phyloP scores from a whole-genome alignment of 2,329 filamentous ascomycete genomes.

The Cladosporium sp. region DNA sequence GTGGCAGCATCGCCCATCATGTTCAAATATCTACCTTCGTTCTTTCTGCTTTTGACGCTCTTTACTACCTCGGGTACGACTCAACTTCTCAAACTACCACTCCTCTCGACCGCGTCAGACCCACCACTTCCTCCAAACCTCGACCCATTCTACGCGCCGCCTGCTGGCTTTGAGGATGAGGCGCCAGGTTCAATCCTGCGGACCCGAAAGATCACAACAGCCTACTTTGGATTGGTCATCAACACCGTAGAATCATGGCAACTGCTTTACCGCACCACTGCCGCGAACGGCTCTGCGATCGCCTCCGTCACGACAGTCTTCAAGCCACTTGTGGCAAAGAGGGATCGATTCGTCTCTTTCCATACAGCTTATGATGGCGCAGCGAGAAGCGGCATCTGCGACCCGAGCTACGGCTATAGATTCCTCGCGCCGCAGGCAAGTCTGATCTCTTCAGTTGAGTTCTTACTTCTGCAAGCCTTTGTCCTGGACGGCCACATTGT shows the following conservation, averaged over 20 bases:
- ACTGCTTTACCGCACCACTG: slow-evolving; percentile 24
- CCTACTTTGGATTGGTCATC: slow-evolving; percentile 23
- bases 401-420: slow-evolving; percentile 36
- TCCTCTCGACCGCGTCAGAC: slow-evolving; percentile 11
- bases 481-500: slow-evolving; percentile 25
- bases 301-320: slow-evolving; percentile 26
- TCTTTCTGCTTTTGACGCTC: neutral
- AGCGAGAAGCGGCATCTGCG: slow-evolving; percentile 32
- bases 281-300: slow-evolving; percentile 24
- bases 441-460: slow-evolving; percentile 20
- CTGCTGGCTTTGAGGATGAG: slow-evolving; percentile 19
- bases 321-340: slow-evolving; percentile 19
- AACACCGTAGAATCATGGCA: slow-evolving; percentile 21
- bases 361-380: slow-evolving; percentile 31
- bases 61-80: neutral
- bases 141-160: slow-evolving; percentile 28
- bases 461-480: slow-evolving; percentile 20
- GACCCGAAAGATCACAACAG: slow-evolving; percentile 17
- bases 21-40: slow-evolving; percentile 1
- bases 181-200: slow-evolving; percentile 25
- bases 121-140: slow-evolving; percentile 14
- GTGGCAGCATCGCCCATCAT: neutral
- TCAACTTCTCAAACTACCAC: slow-evolving; percentile 3
- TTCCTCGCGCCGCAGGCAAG: slow-evolving; percentile 21
- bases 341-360: slow-evolving; percentile 26